Evolutionary conservation across 495 filamentous ascomycete species (phyloP).

Genomic region (Cudoniella acicularis): DNA sequence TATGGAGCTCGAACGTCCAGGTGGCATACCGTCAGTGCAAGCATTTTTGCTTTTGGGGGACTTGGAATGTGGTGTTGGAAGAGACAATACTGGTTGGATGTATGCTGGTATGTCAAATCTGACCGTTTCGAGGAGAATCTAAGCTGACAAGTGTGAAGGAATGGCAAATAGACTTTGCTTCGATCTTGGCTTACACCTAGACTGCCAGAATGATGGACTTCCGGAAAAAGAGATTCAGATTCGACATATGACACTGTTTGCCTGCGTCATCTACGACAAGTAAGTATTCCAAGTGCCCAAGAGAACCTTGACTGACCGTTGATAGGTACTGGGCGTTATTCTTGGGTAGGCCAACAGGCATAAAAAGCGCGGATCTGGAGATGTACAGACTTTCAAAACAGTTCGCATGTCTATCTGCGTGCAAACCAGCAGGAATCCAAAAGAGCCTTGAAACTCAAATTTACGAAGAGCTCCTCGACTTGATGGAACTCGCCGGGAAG

Average conservation of each 20-base stretch:
- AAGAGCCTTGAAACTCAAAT: conserved; percentile 38
- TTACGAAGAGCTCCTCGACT: conserved; percentile 42
- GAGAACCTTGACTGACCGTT: background rate
- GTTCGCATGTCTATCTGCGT: conserved; percentile 32
- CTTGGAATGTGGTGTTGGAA: conserved; percentile 46
- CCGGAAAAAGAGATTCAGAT: conserved; percentile 39
- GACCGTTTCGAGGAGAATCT: conserved; percentile 6
- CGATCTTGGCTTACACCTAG: conserved; percentile 48
- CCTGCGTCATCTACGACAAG: conserved; percentile 49
- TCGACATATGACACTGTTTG: conserved; percentile 42
- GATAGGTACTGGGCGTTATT: conserved; percentile 41
- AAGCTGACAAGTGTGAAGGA: conserved; percentile 20
- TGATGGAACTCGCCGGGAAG: conserved; percentile 49
- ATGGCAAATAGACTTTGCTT: conserved; percentile 47
- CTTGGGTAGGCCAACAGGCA: conserved; percentile 46
- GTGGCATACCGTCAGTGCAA: conserved; percentile 46
- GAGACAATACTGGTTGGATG: conserved; percentile 51
- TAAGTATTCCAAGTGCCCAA: conserved; percentile 1
- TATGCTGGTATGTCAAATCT: conserved; percentile 35
- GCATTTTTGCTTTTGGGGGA: conserved; percentile 48
- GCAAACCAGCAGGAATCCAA: conserved; percentile 25
- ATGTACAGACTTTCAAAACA: conserved; percentile 39
- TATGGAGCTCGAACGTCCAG: conserved; percentile 45
- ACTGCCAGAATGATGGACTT: conserved; percentile 31
- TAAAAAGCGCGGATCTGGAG: conserved; percentile 46